phyloP scores from a whole-genome alignment of 1,284 basidiomycete genomes.

The Xerocomus tenax region DNA sequence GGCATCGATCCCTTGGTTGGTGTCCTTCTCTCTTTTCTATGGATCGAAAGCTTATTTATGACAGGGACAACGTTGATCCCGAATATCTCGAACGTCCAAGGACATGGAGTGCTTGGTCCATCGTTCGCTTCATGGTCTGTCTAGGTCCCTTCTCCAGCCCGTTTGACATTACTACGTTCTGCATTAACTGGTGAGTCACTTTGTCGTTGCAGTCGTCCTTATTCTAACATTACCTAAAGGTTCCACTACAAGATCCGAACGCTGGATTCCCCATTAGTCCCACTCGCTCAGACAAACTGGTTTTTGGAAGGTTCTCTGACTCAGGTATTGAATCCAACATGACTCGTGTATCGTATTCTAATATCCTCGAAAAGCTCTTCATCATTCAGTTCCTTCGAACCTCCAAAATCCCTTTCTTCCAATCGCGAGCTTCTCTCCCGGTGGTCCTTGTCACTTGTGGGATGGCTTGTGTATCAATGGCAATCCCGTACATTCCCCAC shows the following conservation, averaged over 20 bases:
- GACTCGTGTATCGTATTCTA: background rate
- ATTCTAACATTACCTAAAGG: constrained; percentile 14
- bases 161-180: constrained; percentile 27
- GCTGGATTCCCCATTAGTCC: constrained; percentile 23
- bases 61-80: constrained; percentile 29
- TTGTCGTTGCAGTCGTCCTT: background rate
- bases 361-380: constrained; percentile 23
- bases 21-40: background rate
- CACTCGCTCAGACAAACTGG: constrained; percentile 29
- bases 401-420: constrained; percentile 27
- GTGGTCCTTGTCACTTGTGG: constrained; percentile 28
- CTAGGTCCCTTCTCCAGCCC: constrained; percentile 29
- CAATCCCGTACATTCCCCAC: constrained; percentile 30
- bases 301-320: constrained; percentile 29
- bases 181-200: constrained; percentile 24
- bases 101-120: constrained; percentile 28
- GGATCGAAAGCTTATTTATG: constrained; percentile 2
- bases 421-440: constrained; percentile 26
- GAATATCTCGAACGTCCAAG: constrained; percentile 28
- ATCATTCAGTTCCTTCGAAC: constrained; percentile 31
- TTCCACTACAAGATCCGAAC: constrained; percentile 29
- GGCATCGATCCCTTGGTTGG: constrained; percentile 29
- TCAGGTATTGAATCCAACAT: constrained; percentile 18
- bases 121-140: constrained; percentile 29
- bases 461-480: constrained; percentile 29